Conservation (phyloP, 768 basidiomycete species). For the Clavulina sp. region DNA sequence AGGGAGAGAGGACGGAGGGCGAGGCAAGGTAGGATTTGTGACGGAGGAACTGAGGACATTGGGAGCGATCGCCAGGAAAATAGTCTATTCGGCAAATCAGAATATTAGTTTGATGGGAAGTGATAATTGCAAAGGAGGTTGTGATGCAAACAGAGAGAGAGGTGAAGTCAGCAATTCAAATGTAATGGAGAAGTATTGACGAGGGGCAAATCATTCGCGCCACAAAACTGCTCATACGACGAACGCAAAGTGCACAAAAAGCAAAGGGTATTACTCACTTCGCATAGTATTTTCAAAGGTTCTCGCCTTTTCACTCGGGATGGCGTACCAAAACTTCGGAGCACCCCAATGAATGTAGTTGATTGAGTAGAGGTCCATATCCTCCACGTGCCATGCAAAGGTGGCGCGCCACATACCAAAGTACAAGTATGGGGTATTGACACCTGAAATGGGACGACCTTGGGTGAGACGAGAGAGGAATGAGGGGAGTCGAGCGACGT, state of each 20-base stretch:
- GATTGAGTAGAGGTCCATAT: constrained; percentile 98
- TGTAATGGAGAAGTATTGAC: too few species aligned
- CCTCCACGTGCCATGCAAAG: constrained; percentile 99
- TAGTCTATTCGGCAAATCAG: constrained; percentile 34
- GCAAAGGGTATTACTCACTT: constrained; percentile 29
- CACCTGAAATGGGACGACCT: constrained; percentile 67
- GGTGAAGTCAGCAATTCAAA: too few species aligned
- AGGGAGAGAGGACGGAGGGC: constrained; percentile 61
- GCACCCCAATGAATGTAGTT: constrained; percentile 99
- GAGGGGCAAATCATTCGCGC: not conserved
- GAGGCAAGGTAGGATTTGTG: constrained; percentile 95
- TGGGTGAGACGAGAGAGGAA: constrained; percentile 59
- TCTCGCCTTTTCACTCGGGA: constrained; percentile 70
- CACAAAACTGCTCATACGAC: too few species aligned
- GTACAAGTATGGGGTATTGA: constrained; percentile 94
- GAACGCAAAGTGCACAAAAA: not conserved
- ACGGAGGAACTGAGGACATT: constrained; percentile 84
- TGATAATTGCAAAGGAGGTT: not conserved
- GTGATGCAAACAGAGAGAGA: not conserved
- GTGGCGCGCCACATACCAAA: constrained; percentile 99
- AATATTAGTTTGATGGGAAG: constrained; percentile 6
- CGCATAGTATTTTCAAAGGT: constrained; percentile 83
- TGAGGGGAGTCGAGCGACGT: constrained; percentile 83
- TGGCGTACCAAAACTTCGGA: constrained; percentile 86
- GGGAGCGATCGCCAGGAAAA: constrained; percentile 71